phyloP scores from a whole-genome alignment of 2,329 filamentous ascomycete species.

The Harringtonia aguacate region DNA sequence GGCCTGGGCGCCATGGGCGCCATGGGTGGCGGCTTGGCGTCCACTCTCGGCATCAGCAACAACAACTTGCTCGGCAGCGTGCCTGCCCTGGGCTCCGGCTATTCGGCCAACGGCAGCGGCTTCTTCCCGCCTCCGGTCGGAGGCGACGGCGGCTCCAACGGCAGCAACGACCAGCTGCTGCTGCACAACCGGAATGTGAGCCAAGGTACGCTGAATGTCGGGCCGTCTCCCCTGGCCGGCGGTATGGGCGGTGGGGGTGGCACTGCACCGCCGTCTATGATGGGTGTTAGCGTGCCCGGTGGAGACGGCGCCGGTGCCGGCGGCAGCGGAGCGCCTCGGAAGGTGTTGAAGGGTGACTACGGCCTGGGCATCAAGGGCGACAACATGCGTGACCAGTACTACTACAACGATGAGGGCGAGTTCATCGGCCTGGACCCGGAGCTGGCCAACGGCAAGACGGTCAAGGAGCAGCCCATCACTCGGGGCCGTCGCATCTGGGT shows the following conservation, averaged over 20 bases:
- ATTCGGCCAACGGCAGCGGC: slow-evolving; percentile 54
- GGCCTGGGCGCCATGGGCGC: slow-evolving; percentile 1
- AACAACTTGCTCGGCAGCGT: slow-evolving; percentile 25
- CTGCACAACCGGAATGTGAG: slow-evolving; percentile 48
- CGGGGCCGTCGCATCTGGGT: slow-evolving; percentile 67
- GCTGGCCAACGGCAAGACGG: slow-evolving; percentile 62
- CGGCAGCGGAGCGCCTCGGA: slow-evolving; percentile 47
- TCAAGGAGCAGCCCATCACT: slow-evolving; percentile 59
- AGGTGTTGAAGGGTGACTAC: slow-evolving; percentile 63
- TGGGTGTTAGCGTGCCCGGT: slow-evolving; percentile 7
- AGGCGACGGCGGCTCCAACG: slow-evolving; percentile 48
- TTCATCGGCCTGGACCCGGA: slow-evolving; percentile 68
- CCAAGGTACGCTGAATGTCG: slow-evolving; percentile 35
- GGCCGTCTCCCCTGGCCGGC: slow-evolving; percentile 19
- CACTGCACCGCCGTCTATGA: slow-evolving; percentile 38
- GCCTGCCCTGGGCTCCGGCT: slow-evolving; percentile 56
- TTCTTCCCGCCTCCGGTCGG: slow-evolving; percentile 60
- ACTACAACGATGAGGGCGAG: slow-evolving; percentile 61
- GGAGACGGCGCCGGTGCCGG: too few species aligned
- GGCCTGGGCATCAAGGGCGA: slow-evolving; percentile 83
- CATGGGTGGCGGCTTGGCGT: slow-evolving; percentile 10
- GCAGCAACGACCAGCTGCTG: slow-evolving; percentile 65
- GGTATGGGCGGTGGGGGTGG: slow-evolving; percentile 27
- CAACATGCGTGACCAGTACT: slow-evolving; percentile 59
- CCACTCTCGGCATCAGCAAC: slow-evolving; percentile 16